These are phyloP conservation scores for Peziza echinospora DNA, from an alignment of 495 filamentous ascomycete genomes.

Conservation along the genomic window DNA sequence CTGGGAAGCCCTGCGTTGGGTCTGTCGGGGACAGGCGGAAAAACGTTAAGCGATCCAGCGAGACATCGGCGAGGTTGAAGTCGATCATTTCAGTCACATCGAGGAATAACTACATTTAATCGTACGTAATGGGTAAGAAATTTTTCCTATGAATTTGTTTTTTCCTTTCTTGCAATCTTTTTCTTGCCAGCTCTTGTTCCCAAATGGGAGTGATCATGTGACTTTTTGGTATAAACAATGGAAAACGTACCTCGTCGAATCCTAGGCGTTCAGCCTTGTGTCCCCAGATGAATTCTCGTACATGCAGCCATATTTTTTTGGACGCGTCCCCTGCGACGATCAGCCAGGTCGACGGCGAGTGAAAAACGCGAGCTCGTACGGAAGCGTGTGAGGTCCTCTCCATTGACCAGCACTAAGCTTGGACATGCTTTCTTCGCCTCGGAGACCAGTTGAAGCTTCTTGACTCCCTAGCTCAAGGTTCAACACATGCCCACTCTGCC, in stretches of 20 bases:
- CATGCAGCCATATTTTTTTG: conserved; percentile 11
- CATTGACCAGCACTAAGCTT: conserved; percentile 62
- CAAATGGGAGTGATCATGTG: no score
- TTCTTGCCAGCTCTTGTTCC: no score
- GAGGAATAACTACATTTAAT: conserved; percentile 25
- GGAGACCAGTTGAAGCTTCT: conserved; percentile 61
- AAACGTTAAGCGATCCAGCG: conserved; percentile 51
- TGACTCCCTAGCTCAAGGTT: conserved; percentile 36
- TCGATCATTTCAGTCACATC: conserved; percentile 71
- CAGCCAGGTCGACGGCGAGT: not conserved
- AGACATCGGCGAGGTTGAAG: conserved; percentile 42
- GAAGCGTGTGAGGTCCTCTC: conserved; percentile 71
- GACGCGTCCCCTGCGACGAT: conserved; percentile 1
- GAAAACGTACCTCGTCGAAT: conserved; percentile 53
- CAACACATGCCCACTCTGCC: not conserved
- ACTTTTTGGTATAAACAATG: no score
- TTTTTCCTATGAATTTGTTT: no score
- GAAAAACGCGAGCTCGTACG: conserved; percentile 22
- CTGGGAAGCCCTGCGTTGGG: conserved; percentile 58
- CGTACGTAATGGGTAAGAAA: no score
- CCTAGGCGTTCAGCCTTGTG: conserved; percentile 30
- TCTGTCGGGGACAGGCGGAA: conserved; percentile 57
- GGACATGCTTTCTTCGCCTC: conserved; percentile 67
- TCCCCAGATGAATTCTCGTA: conserved; percentile 9
- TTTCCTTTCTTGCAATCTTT: no score